Conservation (phyloP, 164 flowering plant species). For the Vitis riparia region DNA sequence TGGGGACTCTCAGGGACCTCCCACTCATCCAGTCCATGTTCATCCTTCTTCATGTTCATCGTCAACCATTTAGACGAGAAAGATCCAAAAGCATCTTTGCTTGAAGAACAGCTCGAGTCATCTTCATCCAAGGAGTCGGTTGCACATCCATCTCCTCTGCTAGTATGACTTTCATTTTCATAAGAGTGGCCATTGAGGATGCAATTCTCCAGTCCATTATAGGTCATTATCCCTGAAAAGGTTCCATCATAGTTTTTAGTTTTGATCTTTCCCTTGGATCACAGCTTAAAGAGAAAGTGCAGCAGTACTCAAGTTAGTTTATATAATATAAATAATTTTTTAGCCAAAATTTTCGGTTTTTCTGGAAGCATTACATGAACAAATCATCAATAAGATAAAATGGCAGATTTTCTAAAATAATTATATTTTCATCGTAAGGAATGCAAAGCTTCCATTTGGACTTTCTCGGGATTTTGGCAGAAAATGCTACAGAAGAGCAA, state of each 20-base stretch:
- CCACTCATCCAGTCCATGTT: slow-evolving; percentile 53
- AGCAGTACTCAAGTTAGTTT: background rate
- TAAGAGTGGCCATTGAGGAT: slow-evolving; percentile 52
- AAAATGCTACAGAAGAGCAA: too few species aligned
- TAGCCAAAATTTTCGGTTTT: background rate
- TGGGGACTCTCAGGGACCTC: slow-evolving; percentile 44
- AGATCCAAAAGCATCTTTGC: slow-evolving; percentile 78
- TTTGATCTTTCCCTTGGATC: background rate
- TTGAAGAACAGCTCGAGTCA: slow-evolving; percentile 76
- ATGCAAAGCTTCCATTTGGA: too few species aligned
- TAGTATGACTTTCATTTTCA: slow-evolving; percentile 66
- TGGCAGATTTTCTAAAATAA: too few species aligned
- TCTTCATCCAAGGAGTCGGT: slow-evolving; percentile 76
- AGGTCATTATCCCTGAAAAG: slow-evolving; percentile 71
- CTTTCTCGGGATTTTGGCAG: too few species aligned
- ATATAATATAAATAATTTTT: background rate
- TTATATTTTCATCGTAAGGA: too few species aligned
- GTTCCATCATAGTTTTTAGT: background rate
- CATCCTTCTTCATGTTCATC: slow-evolving; percentile 49
- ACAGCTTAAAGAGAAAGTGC: background rate
- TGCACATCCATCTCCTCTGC: slow-evolving; percentile 60
- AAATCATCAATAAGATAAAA: too few species aligned
- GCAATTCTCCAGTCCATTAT: slow-evolving; percentile 86
- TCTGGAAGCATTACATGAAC: too few species aligned
- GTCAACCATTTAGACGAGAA: slow-evolving; percentile 66